A percentile compares a stretch with the other conserved stretches of the same genome.
Evolutionary conservation across 1,284 basidiomycete species (phyloP).

Genomic region (Caloboletus firmus): DNA sequence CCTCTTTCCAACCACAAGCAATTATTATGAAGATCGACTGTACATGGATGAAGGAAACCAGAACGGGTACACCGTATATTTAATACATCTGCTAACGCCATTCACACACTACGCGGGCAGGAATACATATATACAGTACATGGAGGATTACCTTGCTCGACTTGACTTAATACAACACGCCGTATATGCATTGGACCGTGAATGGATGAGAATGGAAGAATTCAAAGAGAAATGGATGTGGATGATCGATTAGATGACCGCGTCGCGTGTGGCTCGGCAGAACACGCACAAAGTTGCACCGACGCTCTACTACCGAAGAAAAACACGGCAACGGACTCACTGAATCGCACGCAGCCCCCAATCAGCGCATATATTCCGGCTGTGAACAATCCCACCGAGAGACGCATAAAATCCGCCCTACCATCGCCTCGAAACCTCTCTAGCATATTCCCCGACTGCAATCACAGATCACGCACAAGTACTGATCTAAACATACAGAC

Average conservation of each 20-base stretch:
- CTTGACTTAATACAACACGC: slow-evolving; percentile 5
- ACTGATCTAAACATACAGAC: background rate
- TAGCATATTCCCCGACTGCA: background rate
- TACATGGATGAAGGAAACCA: slow-evolving; percentile 11
- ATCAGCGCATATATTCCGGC: background rate
- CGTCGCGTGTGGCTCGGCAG: background rate
- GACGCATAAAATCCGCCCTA: background rate
- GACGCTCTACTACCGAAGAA: background rate
- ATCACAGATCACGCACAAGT: background rate
- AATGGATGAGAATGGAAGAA: too few species aligned
- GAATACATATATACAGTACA: slow-evolving; percentile 10
- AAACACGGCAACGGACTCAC: background rate
- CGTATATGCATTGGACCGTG: background rate
- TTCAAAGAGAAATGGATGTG: too few species aligned
- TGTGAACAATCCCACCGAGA: background rate
- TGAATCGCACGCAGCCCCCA: background rate
- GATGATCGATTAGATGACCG: background rate
- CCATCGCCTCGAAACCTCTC: background rate
- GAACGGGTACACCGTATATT: slow-evolving; percentile 13
- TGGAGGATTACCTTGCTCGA: background rate
- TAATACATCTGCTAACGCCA: slow-evolving; percentile 3
- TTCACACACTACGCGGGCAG: slow-evolving; percentile 4
- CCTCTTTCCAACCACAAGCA: background rate
- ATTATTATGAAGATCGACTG: slow-evolving; percentile 7
- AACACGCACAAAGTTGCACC: background rate